phyloP scores from a whole-genome alignment of 1,284 basidiomycete genomes.

The Trametes hirsuta region DNA sequence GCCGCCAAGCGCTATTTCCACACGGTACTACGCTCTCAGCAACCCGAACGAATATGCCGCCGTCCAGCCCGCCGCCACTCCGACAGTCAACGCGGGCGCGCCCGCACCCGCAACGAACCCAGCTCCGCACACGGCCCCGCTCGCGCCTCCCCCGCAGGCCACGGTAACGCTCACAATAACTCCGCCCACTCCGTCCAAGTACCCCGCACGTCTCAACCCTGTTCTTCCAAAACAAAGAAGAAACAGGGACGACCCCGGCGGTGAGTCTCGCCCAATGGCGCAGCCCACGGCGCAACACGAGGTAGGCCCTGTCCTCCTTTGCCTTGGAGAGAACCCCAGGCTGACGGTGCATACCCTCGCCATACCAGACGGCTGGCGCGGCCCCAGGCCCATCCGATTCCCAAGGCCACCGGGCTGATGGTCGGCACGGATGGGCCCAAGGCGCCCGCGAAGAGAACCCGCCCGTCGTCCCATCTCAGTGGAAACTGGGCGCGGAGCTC shows the following conservation, averaged over 20 bases:
- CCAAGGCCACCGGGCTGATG: not conserved
- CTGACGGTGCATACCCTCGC: not conserved
- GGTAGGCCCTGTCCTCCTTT: slow-evolving; percentile 28
- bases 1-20: slow-evolving; percentile 22
- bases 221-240: slow-evolving; percentile 33
- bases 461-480: slow-evolving; percentile 15
- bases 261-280: slow-evolving; percentile 24
- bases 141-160: not conserved
- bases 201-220: slow-evolving; percentile 14
- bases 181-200: slow-evolving; percentile 5
- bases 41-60: slow-evolving; percentile 17
- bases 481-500: slow-evolving; percentile 16
- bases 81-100: not conserved
- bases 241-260: slow-evolving; percentile 32
- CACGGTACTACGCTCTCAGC: slow-evolving; percentile 22
- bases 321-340: slow-evolving; percentile 23
- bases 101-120: not conserved
- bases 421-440: not conserved
- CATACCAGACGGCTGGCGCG: not conserved
- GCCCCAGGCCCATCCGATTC: not conserved
- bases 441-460: not conserved
- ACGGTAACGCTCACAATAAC: not conserved
- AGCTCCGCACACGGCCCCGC: not conserved
- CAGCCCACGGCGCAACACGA: slow-evolving; percentile 18
- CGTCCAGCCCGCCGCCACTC: not conserved